These are phyloP conservation scores for Aspergillus spinulosporus DNA, from an alignment of 2,329 filamentous ascomycete species.

Conservation along the genomic window DNA sequence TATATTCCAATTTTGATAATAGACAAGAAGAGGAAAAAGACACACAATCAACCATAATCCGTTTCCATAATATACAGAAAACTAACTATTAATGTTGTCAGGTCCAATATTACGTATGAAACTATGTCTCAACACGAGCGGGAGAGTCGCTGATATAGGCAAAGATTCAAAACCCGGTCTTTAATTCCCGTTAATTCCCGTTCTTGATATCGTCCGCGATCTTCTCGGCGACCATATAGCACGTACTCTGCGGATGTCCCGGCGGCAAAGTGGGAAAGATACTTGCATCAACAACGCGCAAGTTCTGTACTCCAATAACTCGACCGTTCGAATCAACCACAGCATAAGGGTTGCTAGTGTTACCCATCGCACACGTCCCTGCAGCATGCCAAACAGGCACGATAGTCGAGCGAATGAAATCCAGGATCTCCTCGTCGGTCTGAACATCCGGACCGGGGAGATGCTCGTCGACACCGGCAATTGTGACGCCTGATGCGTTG, in stretches of 20 bases:
- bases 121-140: too few relatives aligned
- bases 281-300: neutral
- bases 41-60: too few relatives aligned
- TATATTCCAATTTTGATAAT: too few relatives aligned
- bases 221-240: neutral
- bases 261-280: too few relatives aligned
- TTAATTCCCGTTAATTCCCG: conserved; percentile 1
- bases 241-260: too few relatives aligned
- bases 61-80: neutral
- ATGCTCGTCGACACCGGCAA: conserved; percentile 30
- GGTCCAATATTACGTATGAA: too few relatives aligned
- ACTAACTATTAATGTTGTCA: too few relatives aligned
- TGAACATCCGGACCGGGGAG: conserved; percentile 39
- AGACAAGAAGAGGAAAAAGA: neutral
- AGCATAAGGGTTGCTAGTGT: conserved; percentile 29
- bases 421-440: conserved; percentile 46
- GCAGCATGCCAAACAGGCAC: conserved; percentile 36
- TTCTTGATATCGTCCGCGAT: conserved; percentile 13
- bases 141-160: too few relatives aligned
- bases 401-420: conserved; percentile 28
- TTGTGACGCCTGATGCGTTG: conserved; percentile 22
- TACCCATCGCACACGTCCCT: conserved; percentile 44
- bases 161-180: too few relatives aligned
- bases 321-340: conserved; percentile 37
- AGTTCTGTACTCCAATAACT: conserved; percentile 30